Conservation (phyloP, 2,329 filamentous ascomycete species). For the Arthrinium puccinioides region DNA sequence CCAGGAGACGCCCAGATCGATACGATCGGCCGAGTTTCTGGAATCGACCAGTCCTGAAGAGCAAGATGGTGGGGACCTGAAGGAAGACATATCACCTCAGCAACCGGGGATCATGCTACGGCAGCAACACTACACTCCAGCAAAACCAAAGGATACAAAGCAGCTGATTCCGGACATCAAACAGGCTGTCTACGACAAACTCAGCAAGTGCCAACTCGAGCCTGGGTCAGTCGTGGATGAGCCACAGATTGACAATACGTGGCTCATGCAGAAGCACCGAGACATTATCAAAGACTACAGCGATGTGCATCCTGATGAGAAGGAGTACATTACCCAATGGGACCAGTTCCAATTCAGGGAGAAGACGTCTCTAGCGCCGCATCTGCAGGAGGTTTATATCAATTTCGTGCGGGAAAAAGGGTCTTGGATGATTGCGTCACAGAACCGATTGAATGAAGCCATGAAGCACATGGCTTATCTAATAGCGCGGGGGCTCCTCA, state of each 20-base stretch:
- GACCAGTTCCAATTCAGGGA: constrained; percentile 46
- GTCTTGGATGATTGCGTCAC: constrained; percentile 41
- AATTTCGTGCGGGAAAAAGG: constrained; percentile 44
- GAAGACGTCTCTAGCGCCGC: constrained; percentile 43
- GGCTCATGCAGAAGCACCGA: constrained; percentile 53
- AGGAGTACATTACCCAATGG: constrained; percentile 53
- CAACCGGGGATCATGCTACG: constrained; percentile 11
- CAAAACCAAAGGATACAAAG: constrained; percentile 19
- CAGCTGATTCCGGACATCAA: constrained; percentile 40
- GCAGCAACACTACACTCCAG: constrained; percentile 3
- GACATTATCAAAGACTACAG: constrained; percentile 51
- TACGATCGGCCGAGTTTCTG: constrained; percentile 11
- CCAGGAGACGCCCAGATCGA: constrained; percentile 15
- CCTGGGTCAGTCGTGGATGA: constrained; percentile 40
- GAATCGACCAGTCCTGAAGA: constrained; percentile 16
- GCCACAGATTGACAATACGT: constrained; percentile 37
- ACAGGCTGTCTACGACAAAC: constrained; percentile 48
- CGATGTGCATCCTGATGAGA: constrained; percentile 46
- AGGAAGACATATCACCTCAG: constrained; percentile 15
- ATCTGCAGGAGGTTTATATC: constrained; percentile 44
- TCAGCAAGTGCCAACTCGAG: constrained; percentile 45
- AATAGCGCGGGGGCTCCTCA: constrained; percentile 39
- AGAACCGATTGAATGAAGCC: constrained; percentile 44
- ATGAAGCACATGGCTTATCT: constrained; percentile 46
- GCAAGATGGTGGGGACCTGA: constrained; percentile 16